Evolutionary conservation across 495 filamentous ascomycete species (phyloP).

Genomic region (Aspergillus funiculosus): DNA sequence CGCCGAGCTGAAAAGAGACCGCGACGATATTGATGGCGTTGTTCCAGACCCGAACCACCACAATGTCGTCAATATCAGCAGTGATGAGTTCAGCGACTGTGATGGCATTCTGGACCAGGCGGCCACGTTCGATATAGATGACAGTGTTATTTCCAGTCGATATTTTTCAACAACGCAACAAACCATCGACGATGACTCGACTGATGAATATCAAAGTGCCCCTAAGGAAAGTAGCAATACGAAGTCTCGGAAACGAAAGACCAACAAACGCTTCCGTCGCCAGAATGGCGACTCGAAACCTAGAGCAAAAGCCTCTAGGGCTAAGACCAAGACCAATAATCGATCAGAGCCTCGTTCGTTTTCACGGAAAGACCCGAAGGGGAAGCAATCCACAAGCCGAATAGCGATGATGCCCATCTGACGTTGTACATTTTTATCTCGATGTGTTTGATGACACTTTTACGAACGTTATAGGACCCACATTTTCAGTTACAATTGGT

Average conservation of each 20-base stretch:
- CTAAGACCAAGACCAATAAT: conserved; percentile 25
- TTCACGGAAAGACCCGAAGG: conserved; percentile 26
- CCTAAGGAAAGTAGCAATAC: conserved; percentile 17
- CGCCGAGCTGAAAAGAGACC: conserved; percentile 49
- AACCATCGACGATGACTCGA: conserved; percentile 22
- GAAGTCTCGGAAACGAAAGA: conserved; percentile 27
- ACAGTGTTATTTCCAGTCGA: conserved; percentile 34
- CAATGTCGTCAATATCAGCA: conserved; percentile 63
- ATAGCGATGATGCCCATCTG: conserved; percentile 47
- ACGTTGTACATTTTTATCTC: conserved; percentile 14
- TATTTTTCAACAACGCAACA: conserved; percentile 40
- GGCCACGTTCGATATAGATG: conserved; percentile 32
- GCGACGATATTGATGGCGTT: conserved; percentile 39
- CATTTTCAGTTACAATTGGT: conserved; percentile 15
- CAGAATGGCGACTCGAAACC: conserved; percentile 24
- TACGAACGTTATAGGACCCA: conserved; percentile 16
- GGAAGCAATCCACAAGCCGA: conserved; percentile 31
- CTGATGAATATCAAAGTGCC: conserved; percentile 22
- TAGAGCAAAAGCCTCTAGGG: conserved; percentile 23
- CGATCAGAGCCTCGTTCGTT: conserved; percentile 25
- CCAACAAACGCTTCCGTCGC: conserved; percentile 28
- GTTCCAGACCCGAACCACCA: conserved; percentile 53
- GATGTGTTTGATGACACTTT: conserved; percentile 22
- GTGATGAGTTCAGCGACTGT: conserved; percentile 40
- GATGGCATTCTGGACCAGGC: conserved; percentile 38